Conservation (phyloP, 768 basidiomycete genomes). For the Lentinula sp. region DNA sequence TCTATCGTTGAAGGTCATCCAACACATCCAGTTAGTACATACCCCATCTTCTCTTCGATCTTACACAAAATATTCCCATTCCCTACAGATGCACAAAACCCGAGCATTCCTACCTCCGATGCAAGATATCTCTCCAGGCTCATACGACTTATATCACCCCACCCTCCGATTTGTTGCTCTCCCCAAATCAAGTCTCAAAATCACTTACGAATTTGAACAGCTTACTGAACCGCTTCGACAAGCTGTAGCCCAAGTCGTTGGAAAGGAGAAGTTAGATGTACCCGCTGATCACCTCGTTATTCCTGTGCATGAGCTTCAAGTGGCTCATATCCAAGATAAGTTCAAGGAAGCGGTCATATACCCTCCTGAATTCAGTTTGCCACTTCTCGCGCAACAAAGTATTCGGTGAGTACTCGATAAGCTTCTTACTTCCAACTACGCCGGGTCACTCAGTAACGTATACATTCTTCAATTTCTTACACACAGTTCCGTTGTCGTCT, state of each 20-base stretch:
- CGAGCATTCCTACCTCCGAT: constrained; percentile 47
- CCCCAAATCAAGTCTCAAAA: constrained; percentile 33
- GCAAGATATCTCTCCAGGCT: constrained; percentile 35
- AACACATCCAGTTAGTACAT: constrained; percentile 43
- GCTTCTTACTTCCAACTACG: not conserved
- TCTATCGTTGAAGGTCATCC: constrained; percentile 58
- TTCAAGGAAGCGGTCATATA: constrained; percentile 36
- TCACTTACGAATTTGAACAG: constrained; percentile 47
- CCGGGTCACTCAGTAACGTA: no score
- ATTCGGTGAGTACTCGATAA: constrained; percentile 29
- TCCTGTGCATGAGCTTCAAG: constrained; percentile 52
- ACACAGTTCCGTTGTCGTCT: constrained; percentile 46
- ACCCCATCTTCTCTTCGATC: not conserved
- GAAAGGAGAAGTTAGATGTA: constrained; percentile 21
- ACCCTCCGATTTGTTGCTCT: constrained; percentile 41
- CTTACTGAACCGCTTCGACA: constrained; percentile 34
- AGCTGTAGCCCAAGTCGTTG: constrained; percentile 31
- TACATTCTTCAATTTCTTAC: no score
- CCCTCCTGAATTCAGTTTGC: constrained; percentile 33
- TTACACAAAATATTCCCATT: not conserved
- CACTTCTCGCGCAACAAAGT: constrained; percentile 47
- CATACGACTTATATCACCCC: constrained; percentile 43
- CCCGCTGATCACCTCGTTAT: constrained; percentile 32
- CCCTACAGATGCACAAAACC: constrained; percentile 50
- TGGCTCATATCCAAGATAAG: constrained; percentile 41